Evolutionary conservation across 352 stramenopile genomes (phyloP).

Genomic region (Globisporangium heterothallicum): DNA sequence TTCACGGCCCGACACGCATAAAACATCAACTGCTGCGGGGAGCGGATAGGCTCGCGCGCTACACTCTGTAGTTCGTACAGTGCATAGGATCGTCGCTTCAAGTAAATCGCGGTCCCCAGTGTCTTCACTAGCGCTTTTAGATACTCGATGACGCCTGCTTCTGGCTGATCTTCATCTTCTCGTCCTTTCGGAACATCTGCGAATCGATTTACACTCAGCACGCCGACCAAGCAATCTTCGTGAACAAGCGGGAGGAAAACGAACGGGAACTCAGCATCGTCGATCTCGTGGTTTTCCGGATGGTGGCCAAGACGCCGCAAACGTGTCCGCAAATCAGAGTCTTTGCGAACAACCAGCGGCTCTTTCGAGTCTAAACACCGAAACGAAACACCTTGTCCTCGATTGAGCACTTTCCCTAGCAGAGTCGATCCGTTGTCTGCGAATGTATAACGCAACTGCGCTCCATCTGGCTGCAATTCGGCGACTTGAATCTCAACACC

Average conservation of each 20-base stretch:
- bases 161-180: constrained; percentile 52
- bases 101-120: constrained; percentile 46
- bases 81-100: constrained; percentile 48
- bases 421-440: constrained; percentile 31
- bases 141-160: constrained; percentile 54
- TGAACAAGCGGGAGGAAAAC: constrained; percentile 63
- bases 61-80: constrained; percentile 41
- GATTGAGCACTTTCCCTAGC: constrained; percentile 24
- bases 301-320: constrained; percentile 23
- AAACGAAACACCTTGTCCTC: constrained; percentile 53
- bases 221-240: constrained; percentile 52
- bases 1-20: constrained; percentile 33
- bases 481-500: constrained; percentile 51
- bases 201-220: constrained; percentile 64
- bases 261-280: constrained; percentile 30
- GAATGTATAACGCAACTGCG: constrained; percentile 50
- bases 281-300: not conserved
- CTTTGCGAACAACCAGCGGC: constrained; percentile 29
- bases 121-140: constrained; percentile 32
- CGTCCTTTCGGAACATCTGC: constrained; percentile 45
- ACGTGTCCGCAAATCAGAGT: constrained; percentile 26
- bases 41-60: constrained; percentile 33
- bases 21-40: constrained; percentile 54
- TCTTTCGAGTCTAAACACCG: constrained; percentile 38
- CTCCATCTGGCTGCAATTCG: constrained; percentile 43